Conservation (phyloP, 2,329 filamentous ascomycete genomes). For the Penicillium sumatraense region DNA sequence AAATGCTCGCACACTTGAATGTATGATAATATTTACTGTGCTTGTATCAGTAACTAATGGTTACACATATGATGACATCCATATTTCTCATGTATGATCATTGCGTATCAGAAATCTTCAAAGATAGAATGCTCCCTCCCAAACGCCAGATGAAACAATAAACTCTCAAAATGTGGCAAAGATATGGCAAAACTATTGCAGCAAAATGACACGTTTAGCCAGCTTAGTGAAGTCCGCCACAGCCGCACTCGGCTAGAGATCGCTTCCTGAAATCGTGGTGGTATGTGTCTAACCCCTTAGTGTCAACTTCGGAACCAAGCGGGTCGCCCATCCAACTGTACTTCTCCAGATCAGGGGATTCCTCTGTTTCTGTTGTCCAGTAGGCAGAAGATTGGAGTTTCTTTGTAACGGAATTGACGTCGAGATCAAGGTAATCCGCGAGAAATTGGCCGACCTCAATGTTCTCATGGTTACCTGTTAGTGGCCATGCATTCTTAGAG, state of each 20-base stretch:
- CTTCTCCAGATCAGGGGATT: conserved; percentile 23
- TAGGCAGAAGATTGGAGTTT: conserved; percentile 60
- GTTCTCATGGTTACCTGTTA: conserved; percentile 91
- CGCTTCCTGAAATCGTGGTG: conserved; percentile 50
- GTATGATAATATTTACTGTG: neutral
- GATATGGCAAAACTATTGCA: no score
- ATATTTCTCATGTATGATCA: neutral
- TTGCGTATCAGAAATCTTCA: neutral
- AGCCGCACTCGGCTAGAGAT: conserved; percentile 38
- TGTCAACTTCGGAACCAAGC: conserved; percentile 40
- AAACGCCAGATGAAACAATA: neutral
- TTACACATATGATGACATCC: neutral
- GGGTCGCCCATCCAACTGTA: conserved; percentile 48
- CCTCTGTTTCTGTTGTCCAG: conserved; percentile 26
- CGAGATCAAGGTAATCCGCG: conserved; percentile 75
- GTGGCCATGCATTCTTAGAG: conserved; percentile 61
- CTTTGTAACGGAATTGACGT: conserved; percentile 76
- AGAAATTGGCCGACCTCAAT: conserved; percentile 88
- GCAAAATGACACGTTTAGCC: conserved; percentile 1
- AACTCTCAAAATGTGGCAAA: neutral
- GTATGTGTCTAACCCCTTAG: conserved; percentile 48
- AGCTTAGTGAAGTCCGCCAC: conserved; percentile 30
- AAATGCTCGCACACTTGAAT: no score
- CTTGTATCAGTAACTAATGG: neutral
- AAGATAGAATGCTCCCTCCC: neutral